Conservation (phyloP, 192 early-diverging fungal genomes). For the Umbelopsis isabellina region DNA sequence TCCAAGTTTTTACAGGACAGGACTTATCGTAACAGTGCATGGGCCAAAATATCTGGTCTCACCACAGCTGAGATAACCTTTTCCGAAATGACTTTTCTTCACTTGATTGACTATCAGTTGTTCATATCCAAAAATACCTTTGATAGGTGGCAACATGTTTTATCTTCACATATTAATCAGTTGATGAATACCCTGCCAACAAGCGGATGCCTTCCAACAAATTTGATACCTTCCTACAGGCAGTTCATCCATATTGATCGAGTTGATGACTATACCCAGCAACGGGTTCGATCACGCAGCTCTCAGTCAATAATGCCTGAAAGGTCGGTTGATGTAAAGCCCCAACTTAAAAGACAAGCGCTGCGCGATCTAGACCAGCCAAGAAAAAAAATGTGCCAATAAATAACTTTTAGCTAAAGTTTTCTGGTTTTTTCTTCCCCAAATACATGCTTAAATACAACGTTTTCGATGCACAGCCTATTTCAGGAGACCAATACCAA, state of each 20-base stretch:
- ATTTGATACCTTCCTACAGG: not conserved
- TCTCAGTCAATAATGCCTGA: too few species aligned
- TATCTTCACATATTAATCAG: conserved; percentile 30
- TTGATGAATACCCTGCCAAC: not conserved
- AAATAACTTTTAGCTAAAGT: too few species aligned
- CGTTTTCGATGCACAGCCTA: too few species aligned
- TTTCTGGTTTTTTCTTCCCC: too few species aligned
- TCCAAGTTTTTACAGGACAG: conserved; percentile 91
- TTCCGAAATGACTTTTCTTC: conserved; percentile 81
- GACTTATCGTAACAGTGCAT: conserved; percentile 87
- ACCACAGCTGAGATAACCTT: conserved; percentile 79
- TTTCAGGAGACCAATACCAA: too few species aligned
- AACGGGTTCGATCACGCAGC: not conserved
- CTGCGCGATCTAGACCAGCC: too few species aligned
- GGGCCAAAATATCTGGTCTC: conserved; percentile 90
- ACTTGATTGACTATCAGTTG: conserved; percentile 79
- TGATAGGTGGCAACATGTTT: conserved; percentile 40
- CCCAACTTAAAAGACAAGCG: too few species aligned
- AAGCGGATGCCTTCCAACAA: not conserved
- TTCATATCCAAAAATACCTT: conserved; percentile 53
- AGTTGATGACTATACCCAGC: not conserved
- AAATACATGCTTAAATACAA: too few species aligned
- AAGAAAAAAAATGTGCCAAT: too few species aligned
- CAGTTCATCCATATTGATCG: not conserved
- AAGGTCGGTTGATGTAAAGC: too few species aligned